Evolutionary conservation across 1,139 yeast genomes (phyloP), one percentile per base, ranked within the genome.

Genomic region (Taphrina deformans): DNA sequence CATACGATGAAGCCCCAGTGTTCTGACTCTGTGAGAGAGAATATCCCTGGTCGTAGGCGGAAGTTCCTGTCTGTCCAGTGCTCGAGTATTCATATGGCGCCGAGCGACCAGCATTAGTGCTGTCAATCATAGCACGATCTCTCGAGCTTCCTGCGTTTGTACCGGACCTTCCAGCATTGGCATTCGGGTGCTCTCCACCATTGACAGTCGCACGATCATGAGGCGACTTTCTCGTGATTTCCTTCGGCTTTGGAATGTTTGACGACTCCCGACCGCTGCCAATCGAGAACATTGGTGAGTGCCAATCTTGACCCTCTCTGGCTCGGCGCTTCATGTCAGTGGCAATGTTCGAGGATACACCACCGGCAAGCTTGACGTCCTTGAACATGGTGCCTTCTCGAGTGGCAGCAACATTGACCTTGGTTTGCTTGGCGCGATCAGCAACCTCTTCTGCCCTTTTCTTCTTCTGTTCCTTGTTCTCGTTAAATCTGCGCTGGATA

Each of bases 251-350:
- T 9, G 65, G 65, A 24, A 62, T 44, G 45, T 55, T 23, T 38
- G 27, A 12, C 14, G 65, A 27, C 35, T 50, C 62, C 29, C 59
- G 29, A 33, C 56, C 65, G 6, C 55, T 45, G 31, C 70, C 70
- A n/a, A 69, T 46, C 21, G 60, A 62, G 55, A 68, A 69, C 23
- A 69, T 61, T 27, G 69, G 65, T 14, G 70, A 68, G 45, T 48
- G 63, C 71, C 71, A 69, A 45, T 66, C 50, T 18, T 68, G 67
- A 26, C 71, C 71, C 35, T 65, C 62, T 21, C 41, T 55, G 0
- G 70, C 71, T 62, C 66, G 50, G 18, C 56, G 46, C 62, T 68
- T 68, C 64, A 67, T 67, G 60, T 65, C 65, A 5, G 69, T 64
- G 3, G 70, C 68, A 44, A 38, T 35, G 45, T 33, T 55, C 46